Evolutionary conservation across 116 monocot genomes (phyloP).

Genomic region (Cymodocea nodosa): DNA sequence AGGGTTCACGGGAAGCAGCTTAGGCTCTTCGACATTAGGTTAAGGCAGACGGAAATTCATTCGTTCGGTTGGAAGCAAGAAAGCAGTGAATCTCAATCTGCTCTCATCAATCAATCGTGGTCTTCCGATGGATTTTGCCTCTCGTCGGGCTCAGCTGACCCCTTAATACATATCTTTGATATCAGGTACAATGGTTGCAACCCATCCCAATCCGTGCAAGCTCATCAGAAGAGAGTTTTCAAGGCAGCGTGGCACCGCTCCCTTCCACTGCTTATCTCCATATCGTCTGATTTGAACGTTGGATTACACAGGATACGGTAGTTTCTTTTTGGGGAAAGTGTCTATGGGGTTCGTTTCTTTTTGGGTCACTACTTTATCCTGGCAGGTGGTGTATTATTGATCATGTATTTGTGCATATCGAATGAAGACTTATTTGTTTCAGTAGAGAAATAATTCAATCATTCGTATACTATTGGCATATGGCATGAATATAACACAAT

Average conservation of each 20-base stretch:
- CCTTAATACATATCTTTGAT: constrained; percentile 85
- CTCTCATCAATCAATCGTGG: constrained; percentile 83
- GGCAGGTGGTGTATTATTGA: too few relatives aligned
- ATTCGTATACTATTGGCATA: too few relatives aligned
- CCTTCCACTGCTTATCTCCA: constrained; percentile 58
- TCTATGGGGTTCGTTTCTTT: too few relatives aligned
- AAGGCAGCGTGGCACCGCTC: constrained; percentile 84
- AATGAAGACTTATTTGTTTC: too few relatives aligned
- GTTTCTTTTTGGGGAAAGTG: too few relatives aligned
- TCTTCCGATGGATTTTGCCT: constrained; percentile 75
- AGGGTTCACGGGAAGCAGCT: constrained; percentile 65
- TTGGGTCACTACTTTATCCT: too few relatives aligned
- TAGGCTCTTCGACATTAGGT: constrained; percentile 59
- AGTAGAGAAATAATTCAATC: too few relatives aligned
- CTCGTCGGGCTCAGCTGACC: constrained; percentile 74
- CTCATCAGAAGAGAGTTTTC: constrained; percentile 82
- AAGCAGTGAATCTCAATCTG: constrained; percentile 88
- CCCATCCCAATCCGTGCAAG: constrained; percentile 73
- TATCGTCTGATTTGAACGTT: constrained; percentile 85
- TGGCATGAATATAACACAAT: too few relatives aligned
- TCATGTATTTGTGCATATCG: too few relatives aligned
- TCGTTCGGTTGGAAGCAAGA: constrained; percentile 94
- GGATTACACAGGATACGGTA: constrained; percentile 54
- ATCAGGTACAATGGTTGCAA: constrained; percentile 36
- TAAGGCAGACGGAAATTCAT: constrained; percentile 68